Evolutionary conservation across 345 rosid species (phyloP).

Genomic region (Acer campestre): DNA sequence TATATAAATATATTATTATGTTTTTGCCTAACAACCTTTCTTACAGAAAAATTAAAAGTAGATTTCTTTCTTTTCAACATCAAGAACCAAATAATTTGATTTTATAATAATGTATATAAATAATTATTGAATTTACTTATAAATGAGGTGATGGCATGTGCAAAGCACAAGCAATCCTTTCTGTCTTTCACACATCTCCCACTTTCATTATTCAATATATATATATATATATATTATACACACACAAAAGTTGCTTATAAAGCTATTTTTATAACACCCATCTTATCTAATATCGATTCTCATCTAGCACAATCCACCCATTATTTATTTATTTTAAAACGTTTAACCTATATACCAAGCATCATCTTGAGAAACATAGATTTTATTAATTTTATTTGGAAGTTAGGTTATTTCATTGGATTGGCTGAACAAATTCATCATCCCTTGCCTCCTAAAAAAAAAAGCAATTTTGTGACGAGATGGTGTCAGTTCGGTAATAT

Average conservation of each 20-base stretch:
- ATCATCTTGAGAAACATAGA: neutral
- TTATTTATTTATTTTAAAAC: neutral
- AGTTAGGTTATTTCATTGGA: neutral
- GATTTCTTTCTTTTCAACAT: neutral
- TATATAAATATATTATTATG: too few species aligned
- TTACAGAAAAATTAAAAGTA: too few species aligned
- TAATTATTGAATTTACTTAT: neutral
- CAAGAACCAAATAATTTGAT: slow-evolving; percentile 1
- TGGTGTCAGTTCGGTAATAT: too few species aligned
- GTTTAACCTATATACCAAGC: neutral
- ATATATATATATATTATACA: too few species aligned
- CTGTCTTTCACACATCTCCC: slow-evolving; percentile 33
- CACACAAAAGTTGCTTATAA: neutral
- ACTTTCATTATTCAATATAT: slow-evolving; percentile 3
- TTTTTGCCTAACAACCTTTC: too few species aligned
- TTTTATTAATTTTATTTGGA: neutral
- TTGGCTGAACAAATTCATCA: neutral
- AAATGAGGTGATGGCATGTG: neutral
- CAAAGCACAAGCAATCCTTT: slow-evolving; percentile 34
- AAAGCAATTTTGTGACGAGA: too few species aligned
- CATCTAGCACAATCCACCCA: neutral
- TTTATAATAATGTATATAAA: neutral
- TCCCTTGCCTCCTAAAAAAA: slow-evolving; percentile 12
- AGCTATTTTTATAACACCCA: slow-evolving; percentile 7
- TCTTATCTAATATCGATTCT: slow-evolving; percentile 11